These are phyloP conservation scores for Solanum virginianum DNA, from an alignment of 257 asterid species.

Conservation along the genomic window DNA sequence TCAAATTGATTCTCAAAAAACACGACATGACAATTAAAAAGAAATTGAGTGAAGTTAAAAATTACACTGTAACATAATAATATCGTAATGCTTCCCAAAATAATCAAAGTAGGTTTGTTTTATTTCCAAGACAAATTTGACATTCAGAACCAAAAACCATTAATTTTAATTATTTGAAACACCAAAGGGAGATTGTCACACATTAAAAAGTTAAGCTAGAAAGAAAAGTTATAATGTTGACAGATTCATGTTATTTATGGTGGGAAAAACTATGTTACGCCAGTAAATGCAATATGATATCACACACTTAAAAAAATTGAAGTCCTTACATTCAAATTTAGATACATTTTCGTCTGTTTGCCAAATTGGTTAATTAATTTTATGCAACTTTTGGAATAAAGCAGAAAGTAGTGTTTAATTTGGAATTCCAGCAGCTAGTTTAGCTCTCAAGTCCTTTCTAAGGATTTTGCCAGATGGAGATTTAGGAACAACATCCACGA, in stretches of 20 bases:
- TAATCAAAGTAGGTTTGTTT: no score
- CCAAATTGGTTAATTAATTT: not conserved
- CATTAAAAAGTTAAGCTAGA: not conserved
- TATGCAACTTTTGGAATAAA: not conserved
- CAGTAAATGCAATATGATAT: not conserved
- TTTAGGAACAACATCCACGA: slow-evolving; percentile 64
- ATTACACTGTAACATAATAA: no score
- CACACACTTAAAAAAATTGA: not conserved
- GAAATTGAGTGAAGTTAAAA: no score
- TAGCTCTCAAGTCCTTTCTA: slow-evolving; percentile 84
- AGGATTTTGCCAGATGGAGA: slow-evolving; percentile 85
- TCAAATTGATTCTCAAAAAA: no score
- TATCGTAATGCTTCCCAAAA: no score
- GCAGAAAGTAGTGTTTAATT: not conserved
- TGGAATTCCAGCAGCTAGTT: slow-evolving; percentile 29
- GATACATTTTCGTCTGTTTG: not conserved
- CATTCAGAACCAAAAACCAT: not conserved
- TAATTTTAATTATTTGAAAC: not conserved
- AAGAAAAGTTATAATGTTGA: not conserved
- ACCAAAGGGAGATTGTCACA: not conserved
- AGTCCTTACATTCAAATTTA: not conserved
- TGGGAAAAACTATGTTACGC: not conserved
- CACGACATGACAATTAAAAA: no score
- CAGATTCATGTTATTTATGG: not conserved
- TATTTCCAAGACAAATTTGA: no score